Percentiles rank a stretch among this genome's conserved stretches.
phyloP scores from a whole-genome alignment of 441 rosid species.

The Arabidopsis hybrid region DNA sequence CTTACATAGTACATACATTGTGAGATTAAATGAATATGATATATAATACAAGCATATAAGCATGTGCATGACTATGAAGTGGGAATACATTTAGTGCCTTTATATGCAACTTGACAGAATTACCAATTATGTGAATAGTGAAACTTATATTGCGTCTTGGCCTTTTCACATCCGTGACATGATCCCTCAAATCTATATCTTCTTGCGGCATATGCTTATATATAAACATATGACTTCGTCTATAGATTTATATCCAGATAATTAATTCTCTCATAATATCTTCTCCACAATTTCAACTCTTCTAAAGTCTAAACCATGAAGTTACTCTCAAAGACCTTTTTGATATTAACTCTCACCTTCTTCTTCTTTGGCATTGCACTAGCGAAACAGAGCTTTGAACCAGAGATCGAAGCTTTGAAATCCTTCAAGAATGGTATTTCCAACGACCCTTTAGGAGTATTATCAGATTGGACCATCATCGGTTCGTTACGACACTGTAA shows the following conservation, averaged over 20 bases:
- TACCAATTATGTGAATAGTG: not conserved
- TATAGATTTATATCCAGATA: not conserved
- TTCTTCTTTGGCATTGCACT: slow-evolving; percentile 21
- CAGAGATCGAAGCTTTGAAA: slow-evolving; percentile 61
- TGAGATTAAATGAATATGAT: slow-evolving; percentile 7
- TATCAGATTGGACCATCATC: slow-evolving; percentile 66
- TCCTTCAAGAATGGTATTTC: slow-evolving; percentile 65
- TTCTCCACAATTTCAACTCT: slow-evolving; percentile 31
- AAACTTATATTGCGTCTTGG: slow-evolving; percentile 34
- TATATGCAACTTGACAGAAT: slow-evolving; percentile 38
- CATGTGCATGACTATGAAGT: slow-evolving; percentile 5
- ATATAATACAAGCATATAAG: slow-evolving; percentile 22
- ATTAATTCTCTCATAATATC: not conserved
- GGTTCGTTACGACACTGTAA: slow-evolving; percentile 64
- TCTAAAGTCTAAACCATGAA: slow-evolving; percentile 31
- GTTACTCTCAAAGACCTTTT: slow-evolving; percentile 29
- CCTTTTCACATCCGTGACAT: slow-evolving; percentile 44
- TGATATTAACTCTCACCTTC: slow-evolving; percentile 30
- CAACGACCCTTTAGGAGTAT: slow-evolving; percentile 60
- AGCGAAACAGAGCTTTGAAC: slow-evolving; percentile 48
- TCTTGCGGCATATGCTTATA: not conserved
- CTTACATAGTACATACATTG: not conserved
- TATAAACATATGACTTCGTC: slow-evolving; percentile 7
- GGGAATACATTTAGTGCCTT: slow-evolving; percentile 29
- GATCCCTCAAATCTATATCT: not conserved